phyloP scores from a whole-genome alignment of 805 yeast genomes.

The Candida bentonensis region DNA sequence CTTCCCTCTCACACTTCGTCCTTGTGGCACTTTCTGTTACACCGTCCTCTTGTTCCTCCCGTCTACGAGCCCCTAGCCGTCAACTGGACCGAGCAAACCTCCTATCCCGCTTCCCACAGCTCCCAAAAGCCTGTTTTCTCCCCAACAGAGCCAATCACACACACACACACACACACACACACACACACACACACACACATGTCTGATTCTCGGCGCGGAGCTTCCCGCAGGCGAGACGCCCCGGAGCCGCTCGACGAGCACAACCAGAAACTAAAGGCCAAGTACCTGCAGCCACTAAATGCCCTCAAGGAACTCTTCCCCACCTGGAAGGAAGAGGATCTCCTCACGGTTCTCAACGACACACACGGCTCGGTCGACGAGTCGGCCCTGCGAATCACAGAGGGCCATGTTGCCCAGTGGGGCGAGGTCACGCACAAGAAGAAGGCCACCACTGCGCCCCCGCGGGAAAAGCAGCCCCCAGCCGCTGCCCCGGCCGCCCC shows the following conservation, averaged over 20 bases:
- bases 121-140: background rate
- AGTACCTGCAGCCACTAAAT: slow-evolving; percentile 24
- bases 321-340: slow-evolving; percentile 84
- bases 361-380: slow-evolving; percentile 56
- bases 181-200: background rate
- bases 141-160: background rate
- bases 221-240: slow-evolving; percentile 4
- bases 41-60: background rate
- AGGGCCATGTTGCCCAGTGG: slow-evolving; percentile 86
- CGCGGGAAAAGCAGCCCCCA: slow-evolving; percentile 9
- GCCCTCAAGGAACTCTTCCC: slow-evolving; percentile 80
- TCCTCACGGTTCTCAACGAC: slow-evolving; percentile 61
- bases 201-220: slow-evolving; percentile 7
- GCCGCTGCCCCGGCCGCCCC: slow-evolving; percentile 12
- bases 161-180: no score
- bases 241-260: slow-evolving; percentile 14
- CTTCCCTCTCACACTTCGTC: no score
- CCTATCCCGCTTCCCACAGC: no score
- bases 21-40: background rate
- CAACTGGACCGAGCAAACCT: no score
- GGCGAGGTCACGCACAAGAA: slow-evolving; percentile 49
- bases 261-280: slow-evolving; percentile 20
- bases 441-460: slow-evolving; percentile 18
- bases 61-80: no score
- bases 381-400: slow-evolving; percentile 76